These are phyloP conservation scores for Nannochloris sp. DNA, from an alignment of 139 green algal species.

Conservation along the genomic window DNA sequence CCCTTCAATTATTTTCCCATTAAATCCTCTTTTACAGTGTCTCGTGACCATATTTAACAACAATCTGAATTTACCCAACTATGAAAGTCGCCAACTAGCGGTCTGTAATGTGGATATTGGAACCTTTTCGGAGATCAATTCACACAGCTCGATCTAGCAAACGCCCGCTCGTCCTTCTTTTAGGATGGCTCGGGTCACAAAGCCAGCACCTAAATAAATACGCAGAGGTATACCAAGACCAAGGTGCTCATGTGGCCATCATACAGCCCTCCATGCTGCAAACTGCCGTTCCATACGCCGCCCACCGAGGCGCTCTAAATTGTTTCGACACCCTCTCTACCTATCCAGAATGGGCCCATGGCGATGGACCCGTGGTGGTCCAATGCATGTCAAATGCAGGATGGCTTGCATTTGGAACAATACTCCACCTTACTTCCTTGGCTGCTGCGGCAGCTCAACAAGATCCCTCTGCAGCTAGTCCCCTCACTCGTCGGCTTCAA, in stretches of 20 bases:
- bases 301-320: background rate
- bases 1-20: no score
- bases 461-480: no score
- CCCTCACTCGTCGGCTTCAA: no score
- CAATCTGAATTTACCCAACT: no score
- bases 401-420: slow-evolving; percentile 35
- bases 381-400: slow-evolving; percentile 37
- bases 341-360: background rate
- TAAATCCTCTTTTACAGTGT: no score
- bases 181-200: slow-evolving; percentile 1
- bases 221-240: background rate
- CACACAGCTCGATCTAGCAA: no score
- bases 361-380: slow-evolving; percentile 4
- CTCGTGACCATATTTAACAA: no score
- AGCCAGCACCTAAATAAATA: slow-evolving; percentile 1
- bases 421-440: slow-evolving; percentile 40
- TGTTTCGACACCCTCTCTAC: background rate
- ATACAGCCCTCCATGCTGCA: slow-evolving; percentile 14
- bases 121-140: no score
- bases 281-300: background rate
- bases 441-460: no score
- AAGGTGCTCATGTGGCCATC: slow-evolving; percentile 1
- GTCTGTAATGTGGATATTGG: no score
- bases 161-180: background rate
- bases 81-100: no score